A percentile compares a stretch with the other conserved stretches of the same genome.
Conservation (phyloP, 83 land plant species). For the Larix sibirica region DNA sequence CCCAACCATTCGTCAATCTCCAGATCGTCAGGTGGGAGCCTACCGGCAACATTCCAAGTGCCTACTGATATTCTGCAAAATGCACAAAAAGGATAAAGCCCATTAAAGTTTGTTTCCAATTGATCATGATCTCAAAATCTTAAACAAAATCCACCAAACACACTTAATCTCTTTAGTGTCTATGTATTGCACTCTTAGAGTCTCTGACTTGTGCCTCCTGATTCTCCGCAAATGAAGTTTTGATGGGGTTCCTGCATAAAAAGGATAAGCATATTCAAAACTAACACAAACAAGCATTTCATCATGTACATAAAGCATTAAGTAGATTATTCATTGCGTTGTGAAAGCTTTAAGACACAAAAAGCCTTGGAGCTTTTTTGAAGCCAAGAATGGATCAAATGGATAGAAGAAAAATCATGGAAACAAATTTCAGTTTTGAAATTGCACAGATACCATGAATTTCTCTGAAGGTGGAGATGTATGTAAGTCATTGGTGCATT, state of each 20-base stretch:
- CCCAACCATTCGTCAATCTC: constrained; percentile 75
- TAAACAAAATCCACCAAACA: background rate
- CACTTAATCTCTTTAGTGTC: constrained; percentile 67
- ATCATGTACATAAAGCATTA: background rate
- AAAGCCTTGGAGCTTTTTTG: background rate
- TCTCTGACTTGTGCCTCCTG: constrained; percentile 66
- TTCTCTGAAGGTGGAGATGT: too few species aligned
- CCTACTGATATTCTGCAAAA: constrained; percentile 56
- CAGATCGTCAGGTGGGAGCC: constrained; percentile 46
- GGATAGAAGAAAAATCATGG: background rate
- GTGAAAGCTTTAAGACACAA: background rate
- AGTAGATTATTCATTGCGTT: background rate
- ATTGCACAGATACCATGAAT: too few species aligned
- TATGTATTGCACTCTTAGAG: constrained; percentile 61
- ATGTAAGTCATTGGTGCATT: too few species aligned
- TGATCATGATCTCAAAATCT: background rate
- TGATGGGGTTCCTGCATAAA: constrained; percentile 13
- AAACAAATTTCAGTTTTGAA: background rate
- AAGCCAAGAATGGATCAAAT: background rate
- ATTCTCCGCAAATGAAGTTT: constrained; percentile 27
- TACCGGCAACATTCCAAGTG: constrained; percentile 90
- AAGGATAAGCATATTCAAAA: background rate
- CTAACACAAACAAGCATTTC: background rate
- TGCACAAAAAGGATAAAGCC: background rate
- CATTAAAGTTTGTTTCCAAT: background rate